Evolutionary conservation across 176 grass and related monocot genomes (phyloP).

Genomic region (Cenchrus americanus): DNA sequence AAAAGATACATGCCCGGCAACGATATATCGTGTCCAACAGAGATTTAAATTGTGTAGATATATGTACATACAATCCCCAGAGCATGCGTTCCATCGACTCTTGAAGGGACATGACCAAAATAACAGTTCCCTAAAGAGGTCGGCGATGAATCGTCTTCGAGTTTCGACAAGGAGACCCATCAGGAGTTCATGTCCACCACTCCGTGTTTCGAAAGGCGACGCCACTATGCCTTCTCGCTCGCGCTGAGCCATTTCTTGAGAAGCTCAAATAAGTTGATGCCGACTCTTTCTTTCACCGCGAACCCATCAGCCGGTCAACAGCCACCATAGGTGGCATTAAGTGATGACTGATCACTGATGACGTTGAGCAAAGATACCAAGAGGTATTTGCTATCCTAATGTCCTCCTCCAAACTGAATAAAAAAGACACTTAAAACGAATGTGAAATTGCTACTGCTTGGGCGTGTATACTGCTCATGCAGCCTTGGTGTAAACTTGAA

Average conservation of each 20-base stretch:
- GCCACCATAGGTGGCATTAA: not conserved
- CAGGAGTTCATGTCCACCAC: constrained; percentile 34
- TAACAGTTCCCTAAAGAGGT: constrained; percentile 17
- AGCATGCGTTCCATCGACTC: not conserved
- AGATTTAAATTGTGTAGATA: not conserved
- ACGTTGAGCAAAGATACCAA: not conserved
- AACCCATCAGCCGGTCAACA: constrained; percentile 81
- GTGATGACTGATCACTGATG: constrained; percentile 1
- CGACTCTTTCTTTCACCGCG: constrained; percentile 67
- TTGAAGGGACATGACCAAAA: constrained; percentile 35
- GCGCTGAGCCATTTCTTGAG: constrained; percentile 72
- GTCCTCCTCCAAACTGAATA: not conserved
- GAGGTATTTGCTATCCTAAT: not conserved
- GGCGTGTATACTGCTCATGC: not conserved
- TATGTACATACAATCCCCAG: not conserved
- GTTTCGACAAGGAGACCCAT: not conserved
- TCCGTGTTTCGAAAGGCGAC: constrained; percentile 39
- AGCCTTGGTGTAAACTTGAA: not conserved
- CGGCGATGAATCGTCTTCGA: not conserved
- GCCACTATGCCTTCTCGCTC: constrained; percentile 23
- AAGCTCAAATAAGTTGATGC: constrained; percentile 65
- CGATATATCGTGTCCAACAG: not conserved
- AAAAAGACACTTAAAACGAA: not conserved
- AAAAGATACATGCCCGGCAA: not conserved
- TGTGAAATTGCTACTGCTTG: not conserved